Base-by-base conservation (phyloP, 768 basidiomycete species). In the Boletus patriciae region DNA sequence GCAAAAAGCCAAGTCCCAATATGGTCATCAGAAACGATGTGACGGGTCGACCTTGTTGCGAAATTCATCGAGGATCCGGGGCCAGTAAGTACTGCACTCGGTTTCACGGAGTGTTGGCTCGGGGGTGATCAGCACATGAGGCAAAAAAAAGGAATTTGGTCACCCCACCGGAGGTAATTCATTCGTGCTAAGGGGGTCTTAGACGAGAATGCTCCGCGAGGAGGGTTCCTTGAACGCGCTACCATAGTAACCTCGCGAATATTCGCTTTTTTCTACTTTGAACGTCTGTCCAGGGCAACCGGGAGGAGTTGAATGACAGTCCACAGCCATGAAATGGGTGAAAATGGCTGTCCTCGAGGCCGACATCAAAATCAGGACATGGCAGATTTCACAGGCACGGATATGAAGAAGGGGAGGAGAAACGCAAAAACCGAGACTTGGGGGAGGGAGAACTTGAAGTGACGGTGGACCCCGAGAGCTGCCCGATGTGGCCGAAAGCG, bases 161-260 rank as follows among this genome's bases (percentile, higher is more conserved):
- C 44, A 15, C 23, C 21, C 5, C 37, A 21, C 48, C 31, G 33
- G 36, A 45, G 44, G 37, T 41, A 54, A 50, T 55, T 52, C 31
- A 27, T 19, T 25, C 6, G 25, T 33, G 46, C 38, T 25, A 38
- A 37, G 38, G 44, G 52, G 36, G n/a, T 13, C 54, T 13, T 40
- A 36, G 43, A 57, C 59, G 46, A 53, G 52, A 60, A 38, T 38
- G 48, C 47, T 50, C 62, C 55, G 58, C 56, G 60, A 60, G 40
- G 19, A 34, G 33, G 38, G 31, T 34, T 57, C 29, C 37, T 29
- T 47, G 12, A 44, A 27, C 48, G 47, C 19, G 12, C 43, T 50
- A 57, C 50, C 55, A 34, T 42, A 48, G 21, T 27, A 19, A 36
- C 38, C 10, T 37, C 42, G 19, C 31, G 12, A 34, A 29, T 33